Evolutionary conservation across 768 basidiomycete genomes (phyloP), one percentile per base, ranked within the genome.

Genomic region (Naganishia kalamii): DNA sequence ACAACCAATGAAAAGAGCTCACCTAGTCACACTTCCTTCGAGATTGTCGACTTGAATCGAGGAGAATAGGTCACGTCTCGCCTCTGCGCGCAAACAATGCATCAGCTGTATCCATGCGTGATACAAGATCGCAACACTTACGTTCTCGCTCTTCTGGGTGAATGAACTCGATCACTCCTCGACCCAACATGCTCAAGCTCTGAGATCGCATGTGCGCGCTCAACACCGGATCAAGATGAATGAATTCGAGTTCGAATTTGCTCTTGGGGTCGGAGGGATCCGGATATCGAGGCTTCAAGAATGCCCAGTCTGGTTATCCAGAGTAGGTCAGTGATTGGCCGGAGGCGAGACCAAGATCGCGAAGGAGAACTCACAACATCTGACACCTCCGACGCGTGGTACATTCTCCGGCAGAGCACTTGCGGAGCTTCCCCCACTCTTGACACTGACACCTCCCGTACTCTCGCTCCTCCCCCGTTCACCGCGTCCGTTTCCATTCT

Each of bases 21-120:
- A 76, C 77, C 76, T 71, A 1, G 77, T 77, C 5, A 77, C 76
- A 57, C 76, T 79, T 8, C 77, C 77, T 63, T 75, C 75, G 23
- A 76, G 64, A 43, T 76, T 75, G 46, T 77, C 75, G 21, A 69
- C 63, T 13, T 64, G 63, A 43, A 75, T 73, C 25, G 76, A 73
- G n/a, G 68, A 70, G 17, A 63, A 66, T 12, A 78, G 65, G 60
- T 78, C 77, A 15, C 41, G 66, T 51, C 73, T 63, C 1, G 76
- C 77, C 65, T 77, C 76, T 77, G 60, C 3, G 23, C 29, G 41
- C 35, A 23, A 27, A 19, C 15, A 35, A 29, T 33, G 33, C 23
- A 12, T n/a, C 40, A 40, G 27, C 1, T 17, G 12, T 12, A 30
- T 35, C 21, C 41, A 25, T 65, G 40, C n/a, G 30, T 51, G 33